Evolutionary conservation across 805 yeast genomes (phyloP), one percentile per base, ranked within the genome.

Genomic region (Kodamaea kaohsiungensis): DNA sequence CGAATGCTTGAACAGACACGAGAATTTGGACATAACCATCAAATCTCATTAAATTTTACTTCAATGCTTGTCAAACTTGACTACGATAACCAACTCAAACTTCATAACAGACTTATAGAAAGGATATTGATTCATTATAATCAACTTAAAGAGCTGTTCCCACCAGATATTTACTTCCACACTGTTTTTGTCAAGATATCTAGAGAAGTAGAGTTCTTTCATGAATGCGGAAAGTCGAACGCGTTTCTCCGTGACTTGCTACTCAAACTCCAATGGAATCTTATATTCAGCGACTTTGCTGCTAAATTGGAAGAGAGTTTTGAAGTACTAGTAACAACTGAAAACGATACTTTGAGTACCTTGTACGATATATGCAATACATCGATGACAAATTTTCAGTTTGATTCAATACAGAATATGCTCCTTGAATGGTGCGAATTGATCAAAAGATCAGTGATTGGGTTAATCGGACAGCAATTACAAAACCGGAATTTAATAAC

Each of bases 251-350:
- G 63, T 2, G 54, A 54, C 1, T 53, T 73, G 15, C 42, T 61
- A 7, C 25, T 42, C 15, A 61, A 65, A 42, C 56, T 75, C 25
- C 63, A 60, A 27, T 74, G 78, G 78, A 53, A 42, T 13, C 59
- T 65, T 47, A 58, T 75, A 1, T 70, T 75, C 46, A 52, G 51
- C 1, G 67, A 70, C 46, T 65, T 71, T 43, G 61, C 57, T 25
- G 43, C 46, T 3, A 54, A 66, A 2, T 53, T 72, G 30, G 43
- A 37, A 15, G 17, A 18, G 18, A 51, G 46, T 3, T 35, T 60
- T 12, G 33, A 30, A 2, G n/a, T 38, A 3, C 37, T 51, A 6
- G 54, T 46, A 15, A 12, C 17, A 12, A 30, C 51, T 16, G 46
- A 48, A 37, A 18, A 27, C 17, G 51, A 48, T 13, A 38, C 27